Evolutionary conservation across 345 rosid species (phyloP), one percentile per base, ranked within the genome.

Genomic region (Citrus maxima): DNA sequence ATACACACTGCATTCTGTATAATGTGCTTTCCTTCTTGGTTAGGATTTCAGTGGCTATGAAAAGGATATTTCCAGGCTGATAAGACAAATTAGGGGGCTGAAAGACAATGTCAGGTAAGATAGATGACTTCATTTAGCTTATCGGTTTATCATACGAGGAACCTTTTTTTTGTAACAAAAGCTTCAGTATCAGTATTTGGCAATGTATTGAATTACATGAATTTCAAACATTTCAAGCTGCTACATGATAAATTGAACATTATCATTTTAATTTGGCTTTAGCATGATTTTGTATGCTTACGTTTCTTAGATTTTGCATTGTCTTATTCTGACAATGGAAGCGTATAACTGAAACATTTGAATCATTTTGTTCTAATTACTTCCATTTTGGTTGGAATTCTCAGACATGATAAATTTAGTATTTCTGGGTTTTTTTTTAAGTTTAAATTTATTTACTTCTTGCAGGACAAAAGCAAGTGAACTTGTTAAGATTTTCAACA

Each of bases 391-490:
- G 35, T 77, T 82, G 69, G 72, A 49, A 9, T 61, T 74, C 37
- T 55, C 8, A 70, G 71, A 64, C 78, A 40, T 64, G 21, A 46
- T 56, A 46, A 13, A 22, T 42, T 2, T 34, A 67, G 10, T 55
- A 25, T 30, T 13, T 54, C 14, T 51, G 12, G 19, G 14, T 75
- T 28, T 42, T 65, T 46, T 63, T 32, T 75, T 22, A 7, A 21
- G n/a, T 65, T 76, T 54, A 49, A 49, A 51, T 78, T 28, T 32
- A 18, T 67, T 67, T 77, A 37, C 78, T 14, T 71, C 77, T 81
- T 85, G 89, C 97, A 96, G 99, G 46, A 66, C 87, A 54, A 94
- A 91, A 85, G 89, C 89, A 76, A 88, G 49, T 67, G 98, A 93
- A 70, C 90, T 96, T 74, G 32, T 89, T 68, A 90, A 90, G 81